Conservation (phyloP, 2,329 filamentous ascomycete species). For the Epichloe baconii region DNA sequence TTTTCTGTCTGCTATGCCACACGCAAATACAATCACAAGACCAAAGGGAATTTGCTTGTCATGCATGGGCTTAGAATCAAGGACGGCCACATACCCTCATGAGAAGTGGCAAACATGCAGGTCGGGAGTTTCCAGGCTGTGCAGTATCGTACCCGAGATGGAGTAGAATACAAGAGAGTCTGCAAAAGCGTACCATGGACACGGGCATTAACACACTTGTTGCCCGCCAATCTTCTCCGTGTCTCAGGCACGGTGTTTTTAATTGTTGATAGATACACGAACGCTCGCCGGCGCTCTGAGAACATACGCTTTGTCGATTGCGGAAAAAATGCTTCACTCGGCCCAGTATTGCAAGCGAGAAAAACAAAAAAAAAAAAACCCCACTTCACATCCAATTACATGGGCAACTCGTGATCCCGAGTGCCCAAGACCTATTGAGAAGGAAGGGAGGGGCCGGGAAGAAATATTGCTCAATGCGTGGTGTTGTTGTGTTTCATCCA, state of each 20-base stretch:
- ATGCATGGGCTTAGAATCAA: too few relatives aligned
- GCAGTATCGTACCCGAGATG: too few relatives aligned
- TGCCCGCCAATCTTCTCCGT: neutral
- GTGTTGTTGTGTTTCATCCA: neutral
- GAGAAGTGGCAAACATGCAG: too few relatives aligned
- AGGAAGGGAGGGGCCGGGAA: too few relatives aligned
- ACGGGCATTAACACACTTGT: too few relatives aligned
- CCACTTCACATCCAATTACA: neutral
- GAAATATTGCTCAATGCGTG: neutral
- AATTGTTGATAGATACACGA: neutral
- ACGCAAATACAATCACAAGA: too few relatives aligned
- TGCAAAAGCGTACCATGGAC: too few relatives aligned
- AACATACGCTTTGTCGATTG: neutral
- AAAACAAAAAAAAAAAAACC: neutral
- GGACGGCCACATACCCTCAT: too few relatives aligned
- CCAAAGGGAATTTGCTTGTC: too few relatives aligned
- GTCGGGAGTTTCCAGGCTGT: too few relatives aligned
- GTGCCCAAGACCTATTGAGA: neutral
- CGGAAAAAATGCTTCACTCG: neutral
- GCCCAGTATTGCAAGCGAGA: neutral
- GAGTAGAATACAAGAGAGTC: too few relatives aligned
- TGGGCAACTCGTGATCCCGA: neutral
- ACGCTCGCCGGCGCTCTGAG: neutral
- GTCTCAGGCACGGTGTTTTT: neutral
- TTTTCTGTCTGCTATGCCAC: too few relatives aligned